Base-by-base conservation (phyloP, 192 early-diverging fungal species). In the Thamnidium elegans region DNA sequence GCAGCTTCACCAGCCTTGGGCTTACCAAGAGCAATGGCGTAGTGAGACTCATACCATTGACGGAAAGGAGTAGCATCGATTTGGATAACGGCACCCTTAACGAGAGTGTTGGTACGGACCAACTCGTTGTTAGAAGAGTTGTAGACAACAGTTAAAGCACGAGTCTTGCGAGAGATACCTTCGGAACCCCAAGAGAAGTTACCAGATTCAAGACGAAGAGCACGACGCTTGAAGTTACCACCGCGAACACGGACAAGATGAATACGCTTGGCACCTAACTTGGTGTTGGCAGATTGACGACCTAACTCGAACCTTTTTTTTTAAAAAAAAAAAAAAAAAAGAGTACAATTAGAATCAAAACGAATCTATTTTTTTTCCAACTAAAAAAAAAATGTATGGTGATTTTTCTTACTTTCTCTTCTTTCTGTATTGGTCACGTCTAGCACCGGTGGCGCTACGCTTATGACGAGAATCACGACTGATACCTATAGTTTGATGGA, bases 121-220 rank as follows among this genome's bases (percentile, higher is more conserved):
- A 99, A 86, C 85, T 99, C 97, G 91, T 99, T 99, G 93, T 98
- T 98, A 81, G 97, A 94, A 68, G 97, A 89, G 84, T 99, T 99
- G 92, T 98, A 99, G 66, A 91, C 90, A 72, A 99, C 97, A 56
- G 83, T 79, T 74, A 97, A 83, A 70, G 95, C 89, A 89, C 97
- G 92, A 71, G 93, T 90, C 90, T 96, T 97, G 85, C 90, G 91
- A 71, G 97, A 91, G 82, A 89, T 78, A 59, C 91, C 78, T 84
- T 99, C 94, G 26, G 95, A 95, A 74, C 89, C 95, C 97, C 97
- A 99, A 51, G 94, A 91, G 82, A 94, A 99, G 83, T 96, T 99
- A 70, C 95, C 95, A 68, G 86, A 20, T 70, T 99, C 97, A 54
- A 99, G 87, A 78, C 97, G 93, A 78, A 99, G 89, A 73, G 97